Base-by-base conservation (phyloP, 2,329 filamentous ascomycete species). In the Scytalidium lignicola region DNA sequence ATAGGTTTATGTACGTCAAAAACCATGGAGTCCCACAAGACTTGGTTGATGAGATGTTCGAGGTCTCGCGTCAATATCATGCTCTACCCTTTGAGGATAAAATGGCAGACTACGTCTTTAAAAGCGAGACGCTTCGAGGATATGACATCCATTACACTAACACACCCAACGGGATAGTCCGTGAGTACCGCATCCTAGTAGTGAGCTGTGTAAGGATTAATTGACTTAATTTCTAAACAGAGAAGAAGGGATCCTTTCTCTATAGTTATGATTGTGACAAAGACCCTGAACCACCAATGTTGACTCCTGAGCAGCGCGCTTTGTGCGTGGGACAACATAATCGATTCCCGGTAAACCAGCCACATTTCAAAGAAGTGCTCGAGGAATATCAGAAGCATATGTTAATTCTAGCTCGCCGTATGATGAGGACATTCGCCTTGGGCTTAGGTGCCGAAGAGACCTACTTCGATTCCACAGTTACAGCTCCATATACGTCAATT, bases 321-420 rank as follows among this genome's bases (percentile, higher is more conserved):
- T 28, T 28, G 13, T 28, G 26, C 13, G 29, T 29, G 26, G 22
- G 26, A 19, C 29, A 29, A 10, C 26, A 23, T 17, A 45, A 45
- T 23, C 43, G 29, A 32, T 45, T 21, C 21, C 43, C 43, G 29
- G 22, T 18, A 15, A 18, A 28, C 28, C 13, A 23, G 4, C 43
- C 43, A 2, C 13, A 28, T 13, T 45, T 45, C 43, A 45, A 45
- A 28, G 12, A 45, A 20, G 26, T 19, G 8, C 28, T 45, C 3
- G 13, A 28, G 3, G 28, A 45, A 19, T 45, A 45, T 18, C 43
- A 45, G 20, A 18, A 15, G 18, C 23, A 37, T n/a, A 15, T 45
- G 13, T 57, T 73, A 15, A 53, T 52, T 12, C 56, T 73, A 3
- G 61, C 70, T 2, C 23, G 48, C 3, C 13, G 17, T 7, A 21